Conservation (phyloP, 2,329 filamentous ascomycete genomes). For the Fusarium mexicanum region DNA sequence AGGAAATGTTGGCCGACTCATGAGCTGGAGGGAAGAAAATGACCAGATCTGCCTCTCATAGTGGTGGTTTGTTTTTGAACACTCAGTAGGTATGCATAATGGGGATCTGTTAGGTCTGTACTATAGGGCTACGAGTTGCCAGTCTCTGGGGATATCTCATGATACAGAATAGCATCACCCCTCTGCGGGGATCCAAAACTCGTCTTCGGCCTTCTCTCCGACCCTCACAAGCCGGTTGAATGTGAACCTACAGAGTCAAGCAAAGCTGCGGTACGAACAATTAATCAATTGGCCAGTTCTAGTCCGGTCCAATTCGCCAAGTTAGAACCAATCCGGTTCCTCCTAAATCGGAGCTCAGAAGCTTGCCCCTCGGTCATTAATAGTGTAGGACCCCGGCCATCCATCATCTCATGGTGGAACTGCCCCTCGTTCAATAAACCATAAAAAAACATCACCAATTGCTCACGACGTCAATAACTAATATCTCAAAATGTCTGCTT, state of each 20-base stretch:
- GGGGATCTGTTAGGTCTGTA: neutral
- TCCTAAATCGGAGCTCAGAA: neutral
- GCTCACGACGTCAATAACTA: neutral
- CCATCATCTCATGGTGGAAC: neutral
- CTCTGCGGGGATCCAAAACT: conserved; percentile 10
- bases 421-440: conserved; percentile 15
- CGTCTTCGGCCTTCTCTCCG: conserved; percentile 32
- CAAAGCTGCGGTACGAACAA: conserved; percentile 1
- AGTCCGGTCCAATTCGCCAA: neutral
- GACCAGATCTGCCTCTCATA: neutral
- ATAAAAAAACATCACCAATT: neutral
- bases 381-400: conserved; percentile 10
- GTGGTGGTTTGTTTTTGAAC: no score
- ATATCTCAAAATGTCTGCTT: conserved; percentile 46
- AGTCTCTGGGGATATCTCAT: neutral
- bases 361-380: conserved; percentile 5
- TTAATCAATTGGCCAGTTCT: neutral
- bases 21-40: neutral
- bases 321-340: neutral
- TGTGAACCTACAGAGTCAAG: neutral
- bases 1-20: conserved; percentile 17
- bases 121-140: no score
- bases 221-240: neutral
- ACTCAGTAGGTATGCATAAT: rapidly evolving
- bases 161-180: conserved; percentile 1